Percentiles rank a stretch among this genome's conserved stretches.
Conservation (phyloP, 1,139 yeast species). For the Diutina neorugosa region DNA sequence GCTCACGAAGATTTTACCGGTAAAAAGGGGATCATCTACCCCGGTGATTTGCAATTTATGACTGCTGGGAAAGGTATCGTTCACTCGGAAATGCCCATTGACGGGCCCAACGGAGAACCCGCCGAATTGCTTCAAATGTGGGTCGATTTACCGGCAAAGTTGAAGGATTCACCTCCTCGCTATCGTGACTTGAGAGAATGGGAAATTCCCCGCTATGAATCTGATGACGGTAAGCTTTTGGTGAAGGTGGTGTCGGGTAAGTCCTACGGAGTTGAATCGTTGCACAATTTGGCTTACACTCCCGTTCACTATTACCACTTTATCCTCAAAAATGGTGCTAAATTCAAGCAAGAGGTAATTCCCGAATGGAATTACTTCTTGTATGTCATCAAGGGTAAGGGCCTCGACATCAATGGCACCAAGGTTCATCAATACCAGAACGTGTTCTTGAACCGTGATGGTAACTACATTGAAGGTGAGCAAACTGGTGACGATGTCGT, state of each 20-base stretch:
- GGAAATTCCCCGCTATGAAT: slow-evolving; percentile 56
- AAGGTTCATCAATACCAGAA: slow-evolving; percentile 34
- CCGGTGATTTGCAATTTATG: slow-evolving; percentile 91
- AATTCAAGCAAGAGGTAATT: slow-evolving; percentile 50
- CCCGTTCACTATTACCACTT: slow-evolving; percentile 72
- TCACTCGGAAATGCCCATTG: slow-evolving; percentile 80
- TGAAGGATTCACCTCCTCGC: slow-evolving; percentile 63
- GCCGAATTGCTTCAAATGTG: slow-evolving; percentile 77
- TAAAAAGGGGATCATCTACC: slow-evolving; percentile 57
- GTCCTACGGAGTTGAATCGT: slow-evolving; percentile 63
- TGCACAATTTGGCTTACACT: slow-evolving; percentile 70
- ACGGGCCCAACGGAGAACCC: slow-evolving; percentile 40
- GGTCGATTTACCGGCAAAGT: slow-evolving; percentile 74
- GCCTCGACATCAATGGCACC: slow-evolving; percentile 35
- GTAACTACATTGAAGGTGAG: slow-evolving; percentile 41
- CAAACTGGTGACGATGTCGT: slow-evolving; percentile 16
- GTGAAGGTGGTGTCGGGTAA: slow-evolving; percentile 73
- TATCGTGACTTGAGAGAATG: slow-evolving; percentile 65
- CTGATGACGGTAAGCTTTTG: slow-evolving; percentile 54
- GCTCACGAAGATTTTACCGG: slow-evolving; percentile 94
- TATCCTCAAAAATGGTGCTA: slow-evolving; percentile 56
- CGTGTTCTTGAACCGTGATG: slow-evolving; percentile 57
- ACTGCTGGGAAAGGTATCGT: slow-evolving; percentile 88
- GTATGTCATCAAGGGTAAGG: slow-evolving; percentile 54
- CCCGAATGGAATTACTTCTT: slow-evolving; percentile 58